These are phyloP conservation scores for Physcomitrium patens DNA, from an alignment of 225 moss, liverwort and hornwort genomes.

Conservation along the genomic window DNA sequence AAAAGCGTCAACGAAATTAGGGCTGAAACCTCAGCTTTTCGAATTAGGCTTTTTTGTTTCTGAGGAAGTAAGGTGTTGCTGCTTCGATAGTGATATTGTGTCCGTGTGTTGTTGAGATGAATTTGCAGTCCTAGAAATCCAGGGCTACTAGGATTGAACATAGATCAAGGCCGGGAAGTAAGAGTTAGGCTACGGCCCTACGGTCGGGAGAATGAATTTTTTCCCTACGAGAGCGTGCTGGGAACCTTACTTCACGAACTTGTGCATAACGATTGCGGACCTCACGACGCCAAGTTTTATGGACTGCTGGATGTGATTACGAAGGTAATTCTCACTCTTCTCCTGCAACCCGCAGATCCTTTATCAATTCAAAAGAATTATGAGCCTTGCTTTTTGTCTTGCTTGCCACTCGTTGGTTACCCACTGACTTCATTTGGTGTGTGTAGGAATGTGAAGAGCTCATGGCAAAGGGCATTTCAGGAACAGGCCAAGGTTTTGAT, in stretches of 20 bases:
- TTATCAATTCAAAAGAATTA: background rate
- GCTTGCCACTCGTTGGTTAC: background rate
- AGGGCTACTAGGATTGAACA: conserved; percentile 87
- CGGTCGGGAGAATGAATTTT: conserved; percentile 73
- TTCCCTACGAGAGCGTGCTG: conserved; percentile 77
- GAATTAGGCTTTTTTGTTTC: background rate
- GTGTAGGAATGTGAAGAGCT: conserved; percentile 96
- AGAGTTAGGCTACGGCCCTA: conserved; percentile 79
- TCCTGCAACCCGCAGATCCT: background rate
- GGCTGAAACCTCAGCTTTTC: background rate
- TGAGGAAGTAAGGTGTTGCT: background rate
- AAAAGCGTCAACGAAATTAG: background rate
- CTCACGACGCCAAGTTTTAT: conserved; percentile 92
- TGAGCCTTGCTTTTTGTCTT: background rate
- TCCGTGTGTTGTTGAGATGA: conserved; percentile 2
- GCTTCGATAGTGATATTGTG: background rate
- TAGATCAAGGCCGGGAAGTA: conserved; percentile 90
- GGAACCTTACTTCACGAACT: conserved; percentile 96
- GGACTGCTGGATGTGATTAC: conserved; percentile 89
- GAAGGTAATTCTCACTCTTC: conserved; percentile 44
- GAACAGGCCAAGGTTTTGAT: conserved; percentile 96
- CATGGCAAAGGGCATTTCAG: conserved; percentile 90
- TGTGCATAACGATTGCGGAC: conserved; percentile 86
- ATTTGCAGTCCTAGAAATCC: conserved; percentile 81
- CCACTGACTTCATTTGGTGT: conserved; percentile 17